Conservation (phyloP, 2,329 filamentous ascomycete species). For the Phyllosticta citrichinensis region DNA sequence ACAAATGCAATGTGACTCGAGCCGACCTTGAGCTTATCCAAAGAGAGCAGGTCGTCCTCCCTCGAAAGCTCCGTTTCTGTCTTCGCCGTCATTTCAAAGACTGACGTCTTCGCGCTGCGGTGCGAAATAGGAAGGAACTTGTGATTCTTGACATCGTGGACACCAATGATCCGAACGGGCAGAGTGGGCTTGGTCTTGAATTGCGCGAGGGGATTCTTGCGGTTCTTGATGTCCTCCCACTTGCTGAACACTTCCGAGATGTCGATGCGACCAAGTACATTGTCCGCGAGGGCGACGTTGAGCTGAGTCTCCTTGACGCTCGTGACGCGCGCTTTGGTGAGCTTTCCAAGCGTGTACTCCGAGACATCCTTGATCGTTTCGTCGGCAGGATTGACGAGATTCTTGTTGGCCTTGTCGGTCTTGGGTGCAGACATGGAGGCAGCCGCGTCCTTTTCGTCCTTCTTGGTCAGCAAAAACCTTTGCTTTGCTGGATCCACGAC, state of each 20-base stretch:
- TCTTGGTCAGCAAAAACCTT: slow-evolving; percentile 59
- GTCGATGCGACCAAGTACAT: slow-evolving; percentile 85
- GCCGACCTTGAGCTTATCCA: slow-evolving; percentile 64
- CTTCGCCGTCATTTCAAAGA: slow-evolving; percentile 82
- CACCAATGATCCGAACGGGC: slow-evolving; percentile 67
- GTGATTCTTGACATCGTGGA: slow-evolving; percentile 84
- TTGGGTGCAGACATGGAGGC: slow-evolving; percentile 22
- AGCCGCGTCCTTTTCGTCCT: slow-evolving; percentile 35
- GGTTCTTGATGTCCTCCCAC: slow-evolving; percentile 77
- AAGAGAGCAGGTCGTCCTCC: slow-evolving; percentile 53
- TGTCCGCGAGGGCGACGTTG: slow-evolving; percentile 80
- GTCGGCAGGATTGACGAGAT: slow-evolving; percentile 55
- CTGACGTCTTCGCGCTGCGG: slow-evolving; percentile 62
- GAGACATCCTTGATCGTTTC: slow-evolving; percentile 52
- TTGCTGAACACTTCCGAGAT: slow-evolving; percentile 81
- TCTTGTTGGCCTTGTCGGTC: slow-evolving; percentile 20
- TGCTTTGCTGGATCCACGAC: slow-evolving; percentile 60
- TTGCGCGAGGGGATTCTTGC: slow-evolving; percentile 66
- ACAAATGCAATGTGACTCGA: slow-evolving; percentile 72
- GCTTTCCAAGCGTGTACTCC: slow-evolving; percentile 63
- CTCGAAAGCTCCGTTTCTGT: slow-evolving; percentile 40
- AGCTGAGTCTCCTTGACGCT: slow-evolving; percentile 85
- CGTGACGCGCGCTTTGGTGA: slow-evolving; percentile 67
- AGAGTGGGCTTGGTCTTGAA: slow-evolving; percentile 65
- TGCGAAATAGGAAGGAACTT: slow-evolving; percentile 88